Conservation (phyloP, 129 eudicot genomes). For the Tanacetum coccineum region DNA sequence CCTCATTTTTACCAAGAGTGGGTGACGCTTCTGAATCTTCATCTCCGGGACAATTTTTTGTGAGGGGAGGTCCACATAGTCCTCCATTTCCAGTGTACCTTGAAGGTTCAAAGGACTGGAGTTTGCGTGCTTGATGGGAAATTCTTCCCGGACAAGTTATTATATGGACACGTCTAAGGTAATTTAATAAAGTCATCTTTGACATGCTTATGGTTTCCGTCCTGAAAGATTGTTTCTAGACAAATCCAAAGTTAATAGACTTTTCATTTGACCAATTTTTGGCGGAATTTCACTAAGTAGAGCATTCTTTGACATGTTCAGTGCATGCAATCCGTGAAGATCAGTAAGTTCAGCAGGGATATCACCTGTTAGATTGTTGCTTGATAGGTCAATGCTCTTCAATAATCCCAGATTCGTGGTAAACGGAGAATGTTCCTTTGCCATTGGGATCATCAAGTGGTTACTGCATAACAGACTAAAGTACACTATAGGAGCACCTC, state of each 20-base stretch:
- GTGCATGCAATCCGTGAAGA: slow-evolving; percentile 17
- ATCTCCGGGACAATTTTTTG: background rate
- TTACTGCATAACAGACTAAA: too few relatives aligned
- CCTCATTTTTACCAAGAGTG: background rate
- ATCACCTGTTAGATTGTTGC: slow-evolving; percentile 32
- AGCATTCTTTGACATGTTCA: slow-evolving; percentile 34
- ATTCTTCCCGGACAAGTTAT: slow-evolving; percentile 11
- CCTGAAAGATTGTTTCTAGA: slow-evolving; percentile 38
- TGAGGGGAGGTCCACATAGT: slow-evolving; percentile 17
- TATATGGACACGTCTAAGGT: slow-evolving; percentile 1
- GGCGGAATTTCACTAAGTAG: slow-evolving; percentile 29
- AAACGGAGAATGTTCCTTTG: slow-evolving; percentile 27
- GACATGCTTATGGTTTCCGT: slow-evolving; percentile 30
- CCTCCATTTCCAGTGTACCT: slow-evolving; percentile 1
- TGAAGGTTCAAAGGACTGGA: slow-evolving; percentile 17
- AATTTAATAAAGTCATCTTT: background rate
- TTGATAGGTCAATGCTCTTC: slow-evolving; percentile 37
- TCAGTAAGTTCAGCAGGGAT: slow-evolving; percentile 23
- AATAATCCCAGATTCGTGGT: slow-evolving; percentile 10
- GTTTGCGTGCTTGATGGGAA: slow-evolving; percentile 23
- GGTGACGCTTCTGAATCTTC: background rate
- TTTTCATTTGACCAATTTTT: slow-evolving; percentile 25
- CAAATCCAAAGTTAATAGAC: slow-evolving; percentile 24
- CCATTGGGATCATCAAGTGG: slow-evolving; percentile 15
- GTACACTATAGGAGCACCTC: too few relatives aligned